Base-by-base conservation (phyloP, 768 basidiomycete species). In the Mycena venus region DNA sequence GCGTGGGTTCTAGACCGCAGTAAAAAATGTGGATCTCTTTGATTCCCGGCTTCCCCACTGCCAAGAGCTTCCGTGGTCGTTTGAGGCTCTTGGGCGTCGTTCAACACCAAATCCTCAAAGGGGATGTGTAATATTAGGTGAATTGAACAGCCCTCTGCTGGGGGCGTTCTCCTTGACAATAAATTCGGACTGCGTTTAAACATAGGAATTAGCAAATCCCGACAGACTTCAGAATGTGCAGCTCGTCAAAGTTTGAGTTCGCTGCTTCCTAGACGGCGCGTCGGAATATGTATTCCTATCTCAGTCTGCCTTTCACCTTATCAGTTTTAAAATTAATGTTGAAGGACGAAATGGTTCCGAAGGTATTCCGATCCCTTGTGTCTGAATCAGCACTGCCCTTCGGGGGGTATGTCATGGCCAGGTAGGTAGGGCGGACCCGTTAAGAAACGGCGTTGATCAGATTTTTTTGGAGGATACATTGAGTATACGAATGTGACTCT, bases 71-170 rank as follows among this genome's bases (percentile, higher is more conserved):
- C 11, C 3, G 17, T 8, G n/a, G 32, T 21, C 21, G 17, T 59
- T n/a, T 5, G 34, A 31, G 36, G 1, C 36, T 38, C 19, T 44
- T 44, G 15, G 27, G 27, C 7, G 7, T 14, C 14, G 27, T 36
- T 65, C 63, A 65, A 65, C 63, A 36, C 34, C 63, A 65, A n/a
- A 47, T 53, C 63, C 63, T 65, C 63, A 47, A 65, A 51, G 47
- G 42, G 62, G 62, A 63, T 40, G 23, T 14, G 12, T 14, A 21
- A 64, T 32, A 21, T 34, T 64, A 23, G 44, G 21, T 32, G 53
- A 29, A 25, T 14, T 25, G 36, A 38, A 38, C 36, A 38, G 36
- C 36, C 36, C 15, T 15, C 11, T 11, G 15, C 15, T 23, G 58
- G 4, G 5, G 10, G 23, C 34, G 6, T 25, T 14, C 23, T 27